Evolutionary conservation across 2,329 filamentous ascomycete species (phyloP).

Genomic region (Cytospora piceicola): DNA sequence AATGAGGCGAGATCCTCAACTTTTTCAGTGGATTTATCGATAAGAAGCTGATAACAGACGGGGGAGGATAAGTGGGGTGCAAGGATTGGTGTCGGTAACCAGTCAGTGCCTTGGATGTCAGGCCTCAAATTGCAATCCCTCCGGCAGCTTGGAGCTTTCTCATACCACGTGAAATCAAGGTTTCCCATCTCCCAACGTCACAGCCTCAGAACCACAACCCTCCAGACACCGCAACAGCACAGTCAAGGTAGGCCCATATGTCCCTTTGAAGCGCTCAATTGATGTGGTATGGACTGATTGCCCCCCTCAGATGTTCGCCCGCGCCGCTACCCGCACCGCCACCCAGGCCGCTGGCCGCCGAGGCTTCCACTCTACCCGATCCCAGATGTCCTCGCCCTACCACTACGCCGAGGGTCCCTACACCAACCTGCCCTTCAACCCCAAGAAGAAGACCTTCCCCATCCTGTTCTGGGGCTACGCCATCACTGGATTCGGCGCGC

Average conservation of each 20-base stretch:
- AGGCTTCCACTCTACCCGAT: constrained; percentile 88
- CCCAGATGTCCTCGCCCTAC: constrained; percentile 87
- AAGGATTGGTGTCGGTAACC: not conserved
- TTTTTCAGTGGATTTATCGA: not conserved
- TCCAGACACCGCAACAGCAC: constrained; percentile 8
- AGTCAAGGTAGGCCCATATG: constrained; percentile 19
- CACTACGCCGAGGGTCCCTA: constrained; percentile 97
- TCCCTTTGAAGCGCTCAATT: constrained; percentile 45
- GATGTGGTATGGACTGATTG: constrained; percentile 33
- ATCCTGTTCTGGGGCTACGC: constrained; percentile 80
- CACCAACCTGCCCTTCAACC: constrained; percentile 97
- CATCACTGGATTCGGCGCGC: constrained; percentile 60
- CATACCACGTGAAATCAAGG: constrained; percentile 19
- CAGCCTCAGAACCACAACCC: constrained; percentile 15
- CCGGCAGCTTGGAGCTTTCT: constrained; percentile 17
- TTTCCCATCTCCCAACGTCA: constrained; percentile 28
- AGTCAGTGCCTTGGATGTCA: constrained; percentile 10
- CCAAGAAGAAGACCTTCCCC: constrained; percentile 83
- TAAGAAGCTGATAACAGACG: constrained; percentile 6
- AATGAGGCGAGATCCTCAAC: not conserved
- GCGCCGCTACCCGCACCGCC: constrained; percentile 67
- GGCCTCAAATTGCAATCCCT: constrained; percentile 14
- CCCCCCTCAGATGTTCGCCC: constrained; percentile 77
- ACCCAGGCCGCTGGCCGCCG: constrained; percentile 68
- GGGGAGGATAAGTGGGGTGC: not conserved